These are phyloP conservation scores for Salvia miltiorrhiza DNA, from an alignment of 257 asterid species.

Conservation along the genomic window DNA sequence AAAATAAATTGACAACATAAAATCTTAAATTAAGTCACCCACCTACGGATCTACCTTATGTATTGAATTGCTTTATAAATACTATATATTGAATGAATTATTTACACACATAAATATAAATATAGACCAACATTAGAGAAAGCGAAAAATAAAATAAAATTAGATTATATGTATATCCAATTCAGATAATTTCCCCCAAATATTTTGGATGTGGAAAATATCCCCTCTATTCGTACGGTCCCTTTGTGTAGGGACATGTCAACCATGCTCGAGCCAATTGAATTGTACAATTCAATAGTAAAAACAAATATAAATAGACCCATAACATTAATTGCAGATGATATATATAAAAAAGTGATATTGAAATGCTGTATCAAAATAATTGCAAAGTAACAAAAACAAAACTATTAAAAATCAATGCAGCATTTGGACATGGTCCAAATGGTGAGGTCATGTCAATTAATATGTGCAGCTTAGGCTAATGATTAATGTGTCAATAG, in stretches of 20 bases:
- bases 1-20: too few relatives aligned
- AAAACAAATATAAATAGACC: not conserved
- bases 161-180: not conserved
- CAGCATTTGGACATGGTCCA: not conserved
- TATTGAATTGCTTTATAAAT: too few relatives aligned
- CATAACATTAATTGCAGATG: not conserved
- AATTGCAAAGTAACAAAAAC: not conserved
- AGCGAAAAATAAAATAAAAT: too few relatives aligned
- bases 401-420: not conserved
- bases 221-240: slow-evolving; percentile 1
- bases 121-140: too few relatives aligned
- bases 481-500: slow-evolving; percentile 20
- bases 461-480: slow-evolving; percentile 10
- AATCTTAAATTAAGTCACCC: too few relatives aligned
- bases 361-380: not conserved
- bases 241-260: not conserved
- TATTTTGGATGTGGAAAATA: not conserved
- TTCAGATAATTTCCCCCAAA: not conserved
- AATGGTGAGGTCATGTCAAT: slow-evolving; percentile 14
- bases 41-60: too few relatives aligned
- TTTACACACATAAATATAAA: too few relatives aligned
- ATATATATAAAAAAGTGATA: not conserved
- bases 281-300: not conserved
- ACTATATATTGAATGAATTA: too few relatives aligned
- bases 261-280: not conserved